Evolutionary conservation across 768 basidiomycete species (phyloP), one percentile per base, ranked within the genome.

Genomic region (Dioszegia hungarica): DNA sequence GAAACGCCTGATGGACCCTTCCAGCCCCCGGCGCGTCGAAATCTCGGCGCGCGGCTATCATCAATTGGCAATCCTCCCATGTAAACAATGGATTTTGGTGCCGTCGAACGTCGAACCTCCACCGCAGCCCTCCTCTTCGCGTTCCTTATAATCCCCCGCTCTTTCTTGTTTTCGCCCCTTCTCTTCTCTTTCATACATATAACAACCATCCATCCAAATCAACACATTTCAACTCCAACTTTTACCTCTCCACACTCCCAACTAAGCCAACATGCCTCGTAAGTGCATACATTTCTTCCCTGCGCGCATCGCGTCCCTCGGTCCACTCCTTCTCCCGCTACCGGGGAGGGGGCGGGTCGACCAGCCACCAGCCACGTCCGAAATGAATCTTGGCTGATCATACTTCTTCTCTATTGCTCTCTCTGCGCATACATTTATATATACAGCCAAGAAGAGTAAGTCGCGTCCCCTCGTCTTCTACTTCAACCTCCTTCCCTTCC

Each of bases 361-460:
- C n/a, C n/a, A n/a, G n/a, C n/a, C n/a, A n/a, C n/a, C n/a, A n/a
- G n/a, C n/a, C n/a, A n/a, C n/a, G n/a, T n/a, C n/a, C n/a, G n/a
- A n/a, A n/a, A n/a, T 5, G 17, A 41, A 27, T 46, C 31, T 12
- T 3, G 15, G 61, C 61, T 62, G 61, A 63, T 36, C 20, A 24
- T 38, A 14, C 47, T 54, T 51, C 57, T 51, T 43, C 43, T 53
- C 54, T 29, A 37, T 40, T 47, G 36, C 34, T 40, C 60, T 43
- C 33, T 31, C 50, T 37, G 14, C n/a, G 38, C 46, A 41, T 43
- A 14, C 22, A 43, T 54, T 51, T 1, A 10, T 5, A 2, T 19
- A 25, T 15, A 51, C 50, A 69, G 68, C 68, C 58, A 69, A 69
- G 65, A 69, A 69, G 68, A 59, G 68, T 69, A 59, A 69, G 68